A percentile compares a stretch with the other conserved stretches of the same genome.
These are phyloP conservation scores for Escallonia rubra DNA, from an alignment of 129 eudicot genomes.

Conservation along the genomic window DNA sequence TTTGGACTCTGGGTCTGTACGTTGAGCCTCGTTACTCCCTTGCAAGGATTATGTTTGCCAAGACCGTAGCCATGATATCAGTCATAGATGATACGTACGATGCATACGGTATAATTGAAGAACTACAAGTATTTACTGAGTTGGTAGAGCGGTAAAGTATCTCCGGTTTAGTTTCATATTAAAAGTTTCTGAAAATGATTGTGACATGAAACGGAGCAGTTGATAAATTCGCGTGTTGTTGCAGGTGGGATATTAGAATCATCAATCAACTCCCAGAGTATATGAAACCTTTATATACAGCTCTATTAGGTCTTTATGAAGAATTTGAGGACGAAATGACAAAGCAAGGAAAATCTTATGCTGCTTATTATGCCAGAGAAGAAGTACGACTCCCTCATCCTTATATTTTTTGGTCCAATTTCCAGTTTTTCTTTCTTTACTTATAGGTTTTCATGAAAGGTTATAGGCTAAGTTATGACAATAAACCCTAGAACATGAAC, in stretches of 20 bases:
- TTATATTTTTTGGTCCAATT: too few relatives aligned
- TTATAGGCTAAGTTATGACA: too few relatives aligned
- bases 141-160: conserved; percentile 7
- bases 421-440: too few relatives aligned
- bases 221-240: too few relatives aligned
- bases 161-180: too few relatives aligned
- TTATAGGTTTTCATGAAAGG: too few relatives aligned
- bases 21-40: conserved; percentile 8
- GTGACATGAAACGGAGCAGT: too few relatives aligned
- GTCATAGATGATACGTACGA: conserved; percentile 13
- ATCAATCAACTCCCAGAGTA: conserved; percentile 25
- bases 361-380: conserved; percentile 7
- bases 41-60: neutral
- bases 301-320: conserved; percentile 1
- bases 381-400: too few relatives aligned
- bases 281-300: conserved; percentile 10
- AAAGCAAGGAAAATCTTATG: conserved; percentile 8
- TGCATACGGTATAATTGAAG: conserved; percentile 16
- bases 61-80: neutral
- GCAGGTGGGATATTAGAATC: conserved; percentile 25
- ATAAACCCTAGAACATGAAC: too few relatives aligned
- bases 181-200: too few relatives aligned
- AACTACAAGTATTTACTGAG: conserved; percentile 4
- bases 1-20: conserved; percentile 1
- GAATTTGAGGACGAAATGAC: conserved; percentile 3